These are phyloP conservation scores for Linnemannia exigua DNA, from an alignment of 192 early-diverging fungal species.

Conservation along the genomic window DNA sequence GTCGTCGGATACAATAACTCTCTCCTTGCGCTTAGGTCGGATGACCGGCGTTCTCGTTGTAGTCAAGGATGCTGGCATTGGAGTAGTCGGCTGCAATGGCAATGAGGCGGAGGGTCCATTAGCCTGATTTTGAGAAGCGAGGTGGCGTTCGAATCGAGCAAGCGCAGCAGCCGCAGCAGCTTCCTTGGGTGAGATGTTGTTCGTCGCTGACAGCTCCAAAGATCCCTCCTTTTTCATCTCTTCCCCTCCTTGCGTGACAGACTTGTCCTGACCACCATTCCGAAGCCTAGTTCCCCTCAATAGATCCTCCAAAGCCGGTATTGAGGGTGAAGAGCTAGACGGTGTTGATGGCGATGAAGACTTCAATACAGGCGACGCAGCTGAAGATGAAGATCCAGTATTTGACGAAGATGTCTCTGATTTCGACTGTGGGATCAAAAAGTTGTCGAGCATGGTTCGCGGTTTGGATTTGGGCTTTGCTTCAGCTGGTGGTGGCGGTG, in stretches of 20 bases:
- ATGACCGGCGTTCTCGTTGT: not conserved
- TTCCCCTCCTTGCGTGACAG: not conserved
- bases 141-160: constrained; percentile 13
- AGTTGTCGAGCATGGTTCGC: constrained; percentile 34
- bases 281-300: not conserved
- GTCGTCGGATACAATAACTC: no score
- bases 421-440: not conserved
- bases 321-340: not conserved
- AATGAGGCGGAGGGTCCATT: not conserved
- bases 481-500: not conserved
- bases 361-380: not conserved
- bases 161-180: constrained; percentile 36
- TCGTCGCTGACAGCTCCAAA: not conserved
- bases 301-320: not conserved
- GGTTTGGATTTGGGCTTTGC: constrained; percentile 6
- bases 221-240: no score
- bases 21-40: not conserved
- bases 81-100: not conserved
- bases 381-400: constrained; percentile 1
- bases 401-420: not conserved
- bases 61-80: not conserved
- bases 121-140: not conserved
- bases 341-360: not conserved
- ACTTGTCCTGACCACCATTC: not conserved
- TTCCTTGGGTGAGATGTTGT: constrained; percentile 14